Percentiles rank a stretch among this genome's conserved stretches.
Evolutionary conservation across 441 rosid genomes (phyloP).

Genomic region (Adansonia grandidieri): DNA sequence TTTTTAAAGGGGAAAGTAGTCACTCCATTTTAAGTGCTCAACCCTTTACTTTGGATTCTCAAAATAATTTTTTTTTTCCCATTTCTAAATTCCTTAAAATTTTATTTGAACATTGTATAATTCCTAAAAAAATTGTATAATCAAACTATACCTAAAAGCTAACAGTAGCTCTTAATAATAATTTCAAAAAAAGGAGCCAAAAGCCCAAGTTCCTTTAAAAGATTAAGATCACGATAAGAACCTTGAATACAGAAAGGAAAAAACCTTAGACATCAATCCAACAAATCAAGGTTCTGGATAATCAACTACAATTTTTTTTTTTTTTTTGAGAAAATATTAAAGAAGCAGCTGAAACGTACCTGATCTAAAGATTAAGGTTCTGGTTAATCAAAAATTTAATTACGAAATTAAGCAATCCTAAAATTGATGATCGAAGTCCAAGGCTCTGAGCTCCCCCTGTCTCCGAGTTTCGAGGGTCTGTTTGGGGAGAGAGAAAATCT

Average conservation of each 20-base stretch:
- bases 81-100: neutral
- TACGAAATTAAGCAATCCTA: neutral
- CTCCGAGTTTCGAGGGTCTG: neutral
- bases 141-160: slow-evolving; percentile 4
- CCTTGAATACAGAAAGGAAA: neutral
- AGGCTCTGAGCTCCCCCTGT: neutral
- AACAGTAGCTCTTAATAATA: neutral
- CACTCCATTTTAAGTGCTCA: too few relatives aligned
- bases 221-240: neutral
- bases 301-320: neutral
- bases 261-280: neutral
- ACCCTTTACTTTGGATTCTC: too few relatives aligned
- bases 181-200: neutral
- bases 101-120: neutral
- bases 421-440: neutral
- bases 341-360: neutral
- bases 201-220: neutral
- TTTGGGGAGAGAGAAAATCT: neutral
- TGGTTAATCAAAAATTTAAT: neutral
- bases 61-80: too few relatives aligned
- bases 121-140: neutral
- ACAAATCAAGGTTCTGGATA: neutral
- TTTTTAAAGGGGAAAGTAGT: neutral
- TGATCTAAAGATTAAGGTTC: neutral
- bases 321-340: neutral